These are phyloP conservation scores for Boletus reticuloceps DNA, from an alignment of 768 basidiomycete genomes.

Conservation along the genomic window DNA sequence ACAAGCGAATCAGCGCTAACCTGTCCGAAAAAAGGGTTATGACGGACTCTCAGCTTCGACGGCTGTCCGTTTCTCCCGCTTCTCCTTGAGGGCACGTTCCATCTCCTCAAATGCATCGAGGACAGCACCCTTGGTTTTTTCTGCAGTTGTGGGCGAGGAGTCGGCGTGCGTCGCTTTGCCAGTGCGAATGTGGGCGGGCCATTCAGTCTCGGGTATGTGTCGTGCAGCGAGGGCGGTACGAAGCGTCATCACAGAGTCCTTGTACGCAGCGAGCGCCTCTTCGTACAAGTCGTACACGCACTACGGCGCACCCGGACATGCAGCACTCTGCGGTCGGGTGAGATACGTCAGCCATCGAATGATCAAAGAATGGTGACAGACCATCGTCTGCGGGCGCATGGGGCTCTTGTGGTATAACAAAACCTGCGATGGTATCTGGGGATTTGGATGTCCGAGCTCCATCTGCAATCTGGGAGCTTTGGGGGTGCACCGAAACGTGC, in stretches of 20 bases:
- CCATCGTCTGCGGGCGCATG: conserved; percentile 62
- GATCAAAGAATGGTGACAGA: neutral
- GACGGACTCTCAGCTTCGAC: conserved; percentile 37
- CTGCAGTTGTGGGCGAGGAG: neutral
- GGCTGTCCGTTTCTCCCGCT: conserved; percentile 33
- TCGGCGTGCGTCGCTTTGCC: neutral
- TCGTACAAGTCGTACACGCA: conserved; percentile 90
- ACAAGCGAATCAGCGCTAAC: conserved; percentile 10
- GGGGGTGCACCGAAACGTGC: conserved; percentile 28
- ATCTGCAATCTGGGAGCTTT: neutral
- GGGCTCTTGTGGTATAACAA: conserved; percentile 59
- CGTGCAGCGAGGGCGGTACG: conserved; percentile 46
- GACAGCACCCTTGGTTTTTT: conserved; percentile 34
- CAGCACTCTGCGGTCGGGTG: conserved; percentile 70
- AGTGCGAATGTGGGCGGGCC: conserved; percentile 57
- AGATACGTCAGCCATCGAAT: no score
- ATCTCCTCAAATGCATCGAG: conserved; percentile 71
- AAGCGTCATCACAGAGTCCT: conserved; percentile 48
- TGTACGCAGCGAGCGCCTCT: conserved; percentile 65
- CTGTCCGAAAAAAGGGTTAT: conserved; percentile 24
- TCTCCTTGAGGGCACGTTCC: conserved; percentile 55
- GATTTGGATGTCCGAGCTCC: neutral
- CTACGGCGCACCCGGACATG: conserved; percentile 92
- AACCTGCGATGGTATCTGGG: conserved; percentile 20
- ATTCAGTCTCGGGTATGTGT: conserved; percentile 54